These are phyloP conservation scores for Rubroshorea leprosula DNA, from an alignment of 345 rosid species.

Conservation along the genomic window DNA sequence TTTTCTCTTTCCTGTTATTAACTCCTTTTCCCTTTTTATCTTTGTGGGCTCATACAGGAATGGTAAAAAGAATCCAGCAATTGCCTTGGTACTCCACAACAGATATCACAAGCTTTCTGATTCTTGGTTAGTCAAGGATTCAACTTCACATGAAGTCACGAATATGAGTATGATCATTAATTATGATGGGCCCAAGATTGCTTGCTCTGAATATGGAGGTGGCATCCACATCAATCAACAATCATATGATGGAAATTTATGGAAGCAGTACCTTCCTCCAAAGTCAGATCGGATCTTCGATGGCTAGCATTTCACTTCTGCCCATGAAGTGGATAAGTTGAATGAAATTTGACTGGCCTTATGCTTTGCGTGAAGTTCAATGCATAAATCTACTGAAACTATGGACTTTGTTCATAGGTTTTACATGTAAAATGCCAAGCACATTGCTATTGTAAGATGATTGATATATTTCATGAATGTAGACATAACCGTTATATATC, in stretches of 20 bases:
- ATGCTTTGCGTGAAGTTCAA: no score
- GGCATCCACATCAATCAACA: background rate
- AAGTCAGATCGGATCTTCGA: constrained; percentile 26
- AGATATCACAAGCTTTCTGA: constrained; percentile 28
- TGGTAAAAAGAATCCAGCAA: constrained; percentile 20
- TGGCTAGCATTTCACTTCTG: constrained; percentile 6
- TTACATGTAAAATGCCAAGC: background rate
- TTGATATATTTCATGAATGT: no score
- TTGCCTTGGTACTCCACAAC: constrained; percentile 30
- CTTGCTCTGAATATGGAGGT: constrained; percentile 20
- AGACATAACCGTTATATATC: no score
- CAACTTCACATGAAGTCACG: constrained; percentile 1
- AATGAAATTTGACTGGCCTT: no score
- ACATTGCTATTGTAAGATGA: no score
- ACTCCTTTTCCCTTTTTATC: no score
- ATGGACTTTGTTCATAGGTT: background rate
- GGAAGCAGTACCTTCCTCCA: constrained; percentile 33
- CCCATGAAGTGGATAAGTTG: background rate
- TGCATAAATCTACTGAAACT: background rate
- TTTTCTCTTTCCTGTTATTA: background rate
- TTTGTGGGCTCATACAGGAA: constrained; percentile 17
- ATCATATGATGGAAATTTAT: constrained; percentile 19
- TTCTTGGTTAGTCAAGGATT: constrained; percentile 29
- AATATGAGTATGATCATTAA: background rate
- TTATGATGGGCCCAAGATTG: constrained; percentile 32